Conservation (phyloP, 768 basidiomycete species). For the Filobasidium wieringae region DNA sequence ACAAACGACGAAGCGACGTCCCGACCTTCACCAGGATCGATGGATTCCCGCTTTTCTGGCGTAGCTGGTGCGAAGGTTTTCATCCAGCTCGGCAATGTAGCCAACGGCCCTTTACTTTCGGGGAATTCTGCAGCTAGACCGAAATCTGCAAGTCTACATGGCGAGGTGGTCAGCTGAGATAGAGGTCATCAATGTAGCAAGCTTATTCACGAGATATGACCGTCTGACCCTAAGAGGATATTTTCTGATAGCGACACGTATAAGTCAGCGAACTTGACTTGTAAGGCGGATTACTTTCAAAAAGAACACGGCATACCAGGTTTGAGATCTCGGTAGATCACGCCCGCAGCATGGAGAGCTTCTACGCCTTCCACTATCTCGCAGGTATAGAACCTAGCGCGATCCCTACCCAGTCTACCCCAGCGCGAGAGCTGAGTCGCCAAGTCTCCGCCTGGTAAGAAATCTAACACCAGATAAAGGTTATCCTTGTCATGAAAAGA, state of each 20-base stretch:
- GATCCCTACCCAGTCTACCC: conserved; percentile 83
- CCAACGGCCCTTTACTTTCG: conserved; percentile 1
- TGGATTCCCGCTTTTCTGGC: not conserved
- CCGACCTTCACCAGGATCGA: not conserved
- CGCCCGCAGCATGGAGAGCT: conserved; percentile 81
- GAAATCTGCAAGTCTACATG: conserved; percentile 95
- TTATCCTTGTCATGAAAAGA: conserved; percentile 98
- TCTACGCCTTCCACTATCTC: conserved; percentile 93
- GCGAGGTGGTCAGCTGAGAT: not conserved
- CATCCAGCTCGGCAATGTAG: conserved; percentile 9
- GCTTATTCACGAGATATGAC: conserved; percentile 53
- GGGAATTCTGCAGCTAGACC: conserved; percentile 42
- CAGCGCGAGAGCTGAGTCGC: conserved; percentile 94
- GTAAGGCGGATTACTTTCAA: too few species aligned
- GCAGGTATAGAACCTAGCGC: conserved; percentile 91
- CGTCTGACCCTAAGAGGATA: conserved; percentile 83
- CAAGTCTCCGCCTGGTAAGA: conserved; percentile 64
- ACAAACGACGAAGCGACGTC: conserved; percentile 13
- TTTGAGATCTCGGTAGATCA: conserved; percentile 95
- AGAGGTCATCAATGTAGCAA: not conserved
- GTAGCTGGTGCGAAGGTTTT: not conserved
- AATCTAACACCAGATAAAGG: conserved; percentile 84
- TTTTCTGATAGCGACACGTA: conserved; percentile 47
- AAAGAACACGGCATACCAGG: conserved; percentile 43
- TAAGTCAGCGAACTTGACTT: too few species aligned